phyloP scores from a whole-genome alignment of 805 yeast genomes.

The Lachancea kluyveri region DNA sequence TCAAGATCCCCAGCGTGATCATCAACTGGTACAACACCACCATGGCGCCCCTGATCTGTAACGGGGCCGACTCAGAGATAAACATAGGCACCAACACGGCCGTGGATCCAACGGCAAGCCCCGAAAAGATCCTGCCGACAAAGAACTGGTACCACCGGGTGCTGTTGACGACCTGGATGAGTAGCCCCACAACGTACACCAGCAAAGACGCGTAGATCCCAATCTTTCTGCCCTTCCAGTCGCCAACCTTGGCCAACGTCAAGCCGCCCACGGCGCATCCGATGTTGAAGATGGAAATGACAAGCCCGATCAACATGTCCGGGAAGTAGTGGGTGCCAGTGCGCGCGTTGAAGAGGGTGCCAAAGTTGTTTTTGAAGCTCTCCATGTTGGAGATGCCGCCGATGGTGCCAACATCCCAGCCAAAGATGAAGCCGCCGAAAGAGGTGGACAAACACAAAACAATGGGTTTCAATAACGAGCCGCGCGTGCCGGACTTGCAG shows the following conservation, averaged over 20 bases:
- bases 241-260: conserved; percentile 51
- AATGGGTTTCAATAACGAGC: too few relatives aligned
- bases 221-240: conserved; percentile 52
- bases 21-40: conserved; percentile 59
- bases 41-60: conserved; percentile 58
- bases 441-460: conserved; percentile 51
- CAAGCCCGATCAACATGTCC: conserved; percentile 41
- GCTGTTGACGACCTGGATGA: conserved; percentile 49
- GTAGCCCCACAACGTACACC: conserved; percentile 52
- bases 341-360: conserved; percentile 30
- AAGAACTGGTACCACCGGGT: conserved; percentile 55
- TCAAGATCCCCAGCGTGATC: conserved; percentile 59
- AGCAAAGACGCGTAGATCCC: conserved; percentile 51
- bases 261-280: conserved; percentile 71
- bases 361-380: conserved; percentile 48
- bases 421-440: conserved; percentile 67
- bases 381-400: conserved; percentile 64
- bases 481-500: too few relatives aligned
- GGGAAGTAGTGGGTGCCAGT: conserved; percentile 32
- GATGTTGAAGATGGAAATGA: conserved; percentile 53
- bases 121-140: conserved; percentile 62
- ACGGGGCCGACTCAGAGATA: conserved; percentile 62
- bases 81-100: conserved; percentile 71
- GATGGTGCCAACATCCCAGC: conserved; percentile 73
- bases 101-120: conserved; percentile 67